A percentile compares a stretch with the other conserved stretches of the same genome.
Evolutionary conservation across 495 filamentous ascomycete genomes (phyloP).

Genomic region (Thermochaetoides thermophila): DNA sequence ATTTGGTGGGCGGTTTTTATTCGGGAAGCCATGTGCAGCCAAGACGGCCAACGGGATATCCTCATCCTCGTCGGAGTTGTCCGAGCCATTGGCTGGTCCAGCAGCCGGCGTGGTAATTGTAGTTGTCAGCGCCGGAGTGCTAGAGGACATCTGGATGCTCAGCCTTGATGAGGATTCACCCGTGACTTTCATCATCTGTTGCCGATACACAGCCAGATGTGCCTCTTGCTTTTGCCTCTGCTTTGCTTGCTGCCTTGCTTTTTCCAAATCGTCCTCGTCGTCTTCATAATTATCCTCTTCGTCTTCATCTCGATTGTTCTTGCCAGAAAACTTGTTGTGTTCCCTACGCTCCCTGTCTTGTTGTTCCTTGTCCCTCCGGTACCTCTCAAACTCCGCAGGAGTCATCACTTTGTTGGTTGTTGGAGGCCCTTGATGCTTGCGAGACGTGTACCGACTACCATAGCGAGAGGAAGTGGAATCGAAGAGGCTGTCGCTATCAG

Average conservation of each 20-base stretch:
- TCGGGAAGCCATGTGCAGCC: constrained; percentile 84
- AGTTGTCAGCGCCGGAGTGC: constrained; percentile 37
- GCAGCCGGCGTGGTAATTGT: constrained; percentile 6
- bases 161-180: constrained; percentile 44
- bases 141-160: constrained; percentile 34
- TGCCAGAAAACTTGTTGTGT: constrained; percentile 12
- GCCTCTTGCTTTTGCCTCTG: constrained; percentile 83
- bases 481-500: constrained; percentile 30
- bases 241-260: constrained; percentile 52
- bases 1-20: constrained; percentile 63
- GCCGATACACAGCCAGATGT: constrained; percentile 77
- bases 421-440: constrained; percentile 19
- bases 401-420: constrained; percentile 70
- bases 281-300: constrained; percentile 52
- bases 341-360: constrained; percentile 52
- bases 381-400: constrained; percentile 71
- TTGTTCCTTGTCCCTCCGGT: constrained; percentile 64
- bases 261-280: constrained; percentile 74
- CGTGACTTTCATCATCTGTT: constrained; percentile 95
- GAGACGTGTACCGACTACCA: constrained; percentile 27
- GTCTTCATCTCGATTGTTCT: constrained; percentile 33
- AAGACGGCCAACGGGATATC: constrained; percentile 81
- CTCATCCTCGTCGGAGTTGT: constrained; percentile 64
- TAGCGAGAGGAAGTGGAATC: constrained; percentile 41
- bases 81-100: constrained; percentile 18